A percentile compares a stretch with the other conserved stretches of the same genome.
These are phyloP conservation scores for Thymus quinquecostatus DNA, from an alignment of 257 asterid species.

Conservation along the genomic window DNA sequence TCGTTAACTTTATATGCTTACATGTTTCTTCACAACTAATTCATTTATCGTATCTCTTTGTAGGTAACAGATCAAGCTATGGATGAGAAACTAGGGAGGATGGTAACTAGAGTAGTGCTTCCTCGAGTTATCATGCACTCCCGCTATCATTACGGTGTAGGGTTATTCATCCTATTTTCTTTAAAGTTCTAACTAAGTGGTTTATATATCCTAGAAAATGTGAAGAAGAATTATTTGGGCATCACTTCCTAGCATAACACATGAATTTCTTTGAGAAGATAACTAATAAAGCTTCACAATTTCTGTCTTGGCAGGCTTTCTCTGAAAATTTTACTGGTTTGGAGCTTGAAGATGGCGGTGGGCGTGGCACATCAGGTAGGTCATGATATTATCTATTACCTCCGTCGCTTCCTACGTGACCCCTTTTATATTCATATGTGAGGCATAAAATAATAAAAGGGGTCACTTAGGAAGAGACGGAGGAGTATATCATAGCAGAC, in stretches of 20 bases:
- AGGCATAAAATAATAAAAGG: too few species aligned
- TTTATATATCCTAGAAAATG: not conserved
- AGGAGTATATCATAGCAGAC: not conserved
- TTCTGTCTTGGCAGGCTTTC: conserved; percentile 61
- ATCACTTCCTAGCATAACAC: not conserved
- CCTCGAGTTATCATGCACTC: conserved; percentile 95
- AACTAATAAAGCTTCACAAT: conserved; percentile 14
- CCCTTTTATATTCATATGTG: too few species aligned
- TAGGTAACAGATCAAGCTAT: conserved; percentile 80
- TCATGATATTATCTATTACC: not conserved
- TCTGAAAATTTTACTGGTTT: conserved; percentile 91
- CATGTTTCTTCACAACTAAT: conserved; percentile 4
- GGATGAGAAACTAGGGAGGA: conserved; percentile 88
- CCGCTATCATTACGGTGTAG: conserved; percentile 90
- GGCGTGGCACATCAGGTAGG: conserved; percentile 95
- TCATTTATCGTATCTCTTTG: conserved; percentile 18
- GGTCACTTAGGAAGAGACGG: too few species aligned
- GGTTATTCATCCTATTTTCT: not conserved
- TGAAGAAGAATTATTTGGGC: not conserved
- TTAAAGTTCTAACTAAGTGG: not conserved
- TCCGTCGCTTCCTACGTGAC: too few species aligned
- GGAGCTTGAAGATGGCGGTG: conserved; percentile 99
- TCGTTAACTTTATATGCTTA: not conserved
- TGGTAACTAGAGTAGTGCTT: conserved; percentile 85
- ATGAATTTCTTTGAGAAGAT: not conserved